These are phyloP conservation scores for Benincasa hispida DNA, from an alignment of 306 rosid genomes.

Conservation along the genomic window DNA sequence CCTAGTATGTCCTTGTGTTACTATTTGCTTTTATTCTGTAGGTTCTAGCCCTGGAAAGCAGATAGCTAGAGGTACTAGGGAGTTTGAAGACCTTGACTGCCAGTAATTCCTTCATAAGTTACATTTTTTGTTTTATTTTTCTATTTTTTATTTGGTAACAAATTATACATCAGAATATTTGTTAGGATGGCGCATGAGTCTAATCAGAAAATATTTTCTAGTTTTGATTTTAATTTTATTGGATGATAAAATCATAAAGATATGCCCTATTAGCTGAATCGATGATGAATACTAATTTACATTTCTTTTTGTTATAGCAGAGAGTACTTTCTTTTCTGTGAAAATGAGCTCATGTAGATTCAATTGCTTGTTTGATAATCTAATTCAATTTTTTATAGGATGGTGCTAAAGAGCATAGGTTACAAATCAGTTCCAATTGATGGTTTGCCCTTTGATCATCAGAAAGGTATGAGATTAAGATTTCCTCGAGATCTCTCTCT, in stretches of 20 bases:
- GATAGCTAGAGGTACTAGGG: conserved; percentile 60
- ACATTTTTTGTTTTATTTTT: not conserved
- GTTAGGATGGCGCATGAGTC: not conserved
- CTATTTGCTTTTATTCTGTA: conserved; percentile 23
- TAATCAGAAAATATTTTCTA: not conserved
- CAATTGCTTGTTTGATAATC: not conserved
- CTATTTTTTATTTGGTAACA: not conserved
- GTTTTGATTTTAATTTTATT: not conserved
- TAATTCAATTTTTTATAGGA: conserved; percentile 30
- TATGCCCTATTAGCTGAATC: not conserved
- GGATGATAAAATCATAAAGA: not conserved
- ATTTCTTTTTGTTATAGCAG: not conserved
- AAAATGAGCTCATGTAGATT: not conserved
- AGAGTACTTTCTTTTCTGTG: not conserved
- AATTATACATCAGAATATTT: not conserved
- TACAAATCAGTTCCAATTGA: conserved; percentile 77
- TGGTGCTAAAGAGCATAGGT: conserved; percentile 88
- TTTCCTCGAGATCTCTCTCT: not conserved
- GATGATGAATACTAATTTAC: not conserved
- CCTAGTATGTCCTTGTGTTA: not conserved
- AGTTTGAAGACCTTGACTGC: conserved; percentile 65
- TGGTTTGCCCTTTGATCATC: conserved; percentile 73
- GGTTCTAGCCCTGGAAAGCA: conserved; percentile 63
- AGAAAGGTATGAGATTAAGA: conserved; percentile 40
- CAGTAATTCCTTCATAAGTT: conserved; percentile 29